phyloP scores from a whole-genome alignment of 805 yeast species.

The Kuraishia borneana region DNA sequence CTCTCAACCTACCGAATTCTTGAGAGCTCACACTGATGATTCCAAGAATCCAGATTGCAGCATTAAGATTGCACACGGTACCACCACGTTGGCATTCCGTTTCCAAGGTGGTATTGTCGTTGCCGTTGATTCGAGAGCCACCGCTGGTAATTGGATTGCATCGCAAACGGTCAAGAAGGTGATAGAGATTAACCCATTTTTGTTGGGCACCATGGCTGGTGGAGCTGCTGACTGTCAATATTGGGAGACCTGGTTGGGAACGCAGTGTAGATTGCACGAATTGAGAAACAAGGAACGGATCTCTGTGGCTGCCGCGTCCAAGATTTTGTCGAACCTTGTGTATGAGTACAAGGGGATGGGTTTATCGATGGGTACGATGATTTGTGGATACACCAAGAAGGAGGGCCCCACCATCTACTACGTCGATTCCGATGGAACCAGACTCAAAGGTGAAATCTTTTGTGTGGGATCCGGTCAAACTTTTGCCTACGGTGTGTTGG shows the following conservation, averaged over 20 bases:
- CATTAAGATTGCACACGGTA: conserved; percentile 96
- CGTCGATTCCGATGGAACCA: conserved; percentile 95
- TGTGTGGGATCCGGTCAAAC: conserved; percentile 99
- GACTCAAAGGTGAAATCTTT: conserved; percentile 88
- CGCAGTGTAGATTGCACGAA: conserved; percentile 93
- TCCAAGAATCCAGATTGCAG: conserved; percentile 85
- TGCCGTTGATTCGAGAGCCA: conserved; percentile 96
- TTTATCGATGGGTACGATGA: conserved; percentile 98
- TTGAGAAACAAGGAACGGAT: conserved; percentile 90
- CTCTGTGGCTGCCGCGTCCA: conserved; percentile 93
- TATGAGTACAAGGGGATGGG: conserved; percentile 96
- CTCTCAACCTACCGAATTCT: conserved; percentile 80
- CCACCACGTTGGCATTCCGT: conserved; percentile 95
- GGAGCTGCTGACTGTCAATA: conserved; percentile 99
- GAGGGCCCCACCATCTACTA: conserved; percentile 95
- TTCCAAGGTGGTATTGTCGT: conserved; percentile 92
- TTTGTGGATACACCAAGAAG: conserved; percentile 91
- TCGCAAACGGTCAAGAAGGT: conserved; percentile 97
- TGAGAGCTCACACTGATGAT: conserved; percentile 98
- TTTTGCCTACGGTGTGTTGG: conserved; percentile 96
- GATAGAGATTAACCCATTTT: conserved; percentile 88
- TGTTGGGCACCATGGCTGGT: conserved; percentile 98
- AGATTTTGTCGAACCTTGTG: conserved; percentile 81
- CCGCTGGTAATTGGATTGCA: conserved; percentile 97
- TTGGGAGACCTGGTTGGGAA: conserved; percentile 99